Evolutionary conservation across 1,284 basidiomycete genomes (phyloP).

Genomic region (Meira miltonrushii): DNA sequence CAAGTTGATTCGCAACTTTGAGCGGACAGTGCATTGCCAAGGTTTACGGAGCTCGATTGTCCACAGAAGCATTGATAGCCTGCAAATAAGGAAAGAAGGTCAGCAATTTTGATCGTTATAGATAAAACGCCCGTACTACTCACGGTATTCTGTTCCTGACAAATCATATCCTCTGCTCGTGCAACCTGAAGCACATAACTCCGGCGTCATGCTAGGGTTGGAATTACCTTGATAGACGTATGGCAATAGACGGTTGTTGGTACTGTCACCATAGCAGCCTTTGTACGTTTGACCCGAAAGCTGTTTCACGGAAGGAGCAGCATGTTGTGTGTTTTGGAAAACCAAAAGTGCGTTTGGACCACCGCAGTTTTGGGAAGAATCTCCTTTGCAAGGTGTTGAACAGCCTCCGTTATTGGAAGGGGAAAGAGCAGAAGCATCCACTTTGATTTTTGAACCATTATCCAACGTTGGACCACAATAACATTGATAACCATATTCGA

Average conservation of each 20-base stretch:
- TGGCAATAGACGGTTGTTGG: not conserved
- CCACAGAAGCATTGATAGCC: slow-evolving; percentile 6
- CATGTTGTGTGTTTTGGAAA: not conserved
- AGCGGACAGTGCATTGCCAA: not conserved
- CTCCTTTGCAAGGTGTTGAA: not conserved
- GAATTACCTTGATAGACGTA: slow-evolving; percentile 1
- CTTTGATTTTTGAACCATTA: not conserved
- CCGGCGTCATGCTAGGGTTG: slow-evolving; percentile 2
- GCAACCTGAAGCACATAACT: slow-evolving; percentile 1
- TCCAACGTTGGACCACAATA: not conserved
- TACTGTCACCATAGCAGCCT: not conserved
- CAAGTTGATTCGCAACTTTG: slow-evolving; percentile 1
- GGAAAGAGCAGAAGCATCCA: not conserved
- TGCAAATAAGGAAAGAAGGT: too few species aligned
- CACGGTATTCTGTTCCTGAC: not conserved
- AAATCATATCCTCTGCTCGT: slow-evolving; percentile 3
- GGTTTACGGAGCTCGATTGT: not conserved
- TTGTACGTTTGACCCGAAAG: not conserved
- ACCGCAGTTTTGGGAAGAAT: not conserved
- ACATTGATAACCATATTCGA: slow-evolving; percentile 4
- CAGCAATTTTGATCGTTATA: too few species aligned
- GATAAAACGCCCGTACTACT: too few species aligned
- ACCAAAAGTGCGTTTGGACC: not conserved
- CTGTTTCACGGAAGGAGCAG: not conserved
- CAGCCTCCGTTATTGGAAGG: not conserved